Conservation (phyloP, 116 monocot species). For the Dioscorea cayenensis region DNA sequence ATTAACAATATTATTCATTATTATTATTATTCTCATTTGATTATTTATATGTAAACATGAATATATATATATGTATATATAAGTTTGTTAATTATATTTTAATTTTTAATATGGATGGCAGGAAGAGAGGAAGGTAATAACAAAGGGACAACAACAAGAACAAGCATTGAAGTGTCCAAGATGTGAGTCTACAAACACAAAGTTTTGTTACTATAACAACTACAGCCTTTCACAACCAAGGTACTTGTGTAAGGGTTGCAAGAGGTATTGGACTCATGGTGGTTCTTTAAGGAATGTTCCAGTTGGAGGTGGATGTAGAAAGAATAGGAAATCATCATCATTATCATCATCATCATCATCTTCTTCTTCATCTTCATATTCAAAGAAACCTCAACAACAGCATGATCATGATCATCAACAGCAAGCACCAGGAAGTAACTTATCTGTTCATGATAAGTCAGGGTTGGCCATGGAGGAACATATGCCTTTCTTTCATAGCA, state of each 20-base stretch:
- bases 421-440: too few relatives aligned
- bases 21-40: too few relatives aligned
- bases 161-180: constrained; percentile 37
- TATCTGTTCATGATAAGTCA: neutral
- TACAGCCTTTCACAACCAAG: constrained; percentile 50
- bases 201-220: constrained; percentile 64
- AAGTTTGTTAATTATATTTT: too few relatives aligned
- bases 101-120: neutral
- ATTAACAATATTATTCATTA: too few relatives aligned
- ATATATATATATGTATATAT: too few relatives aligned
- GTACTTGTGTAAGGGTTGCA: constrained; percentile 46
- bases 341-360: neutral
- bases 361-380: neutral
- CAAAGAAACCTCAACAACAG: constrained; percentile 1
- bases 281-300: constrained; percentile 37
- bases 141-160: constrained; percentile 26
- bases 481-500: constrained; percentile 1
- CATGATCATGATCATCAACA: neutral
- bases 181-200: constrained; percentile 53
- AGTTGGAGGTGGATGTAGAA: constrained; percentile 39
- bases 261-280: constrained; percentile 45
- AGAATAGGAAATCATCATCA: constrained; percentile 32
- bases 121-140: constrained; percentile 11
- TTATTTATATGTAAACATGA: too few relatives aligned
- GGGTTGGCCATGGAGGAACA: constrained; percentile 1